phyloP scores from a whole-genome alignment of 768 basidiomycete genomes.

The Termitomyces sp. region DNA sequence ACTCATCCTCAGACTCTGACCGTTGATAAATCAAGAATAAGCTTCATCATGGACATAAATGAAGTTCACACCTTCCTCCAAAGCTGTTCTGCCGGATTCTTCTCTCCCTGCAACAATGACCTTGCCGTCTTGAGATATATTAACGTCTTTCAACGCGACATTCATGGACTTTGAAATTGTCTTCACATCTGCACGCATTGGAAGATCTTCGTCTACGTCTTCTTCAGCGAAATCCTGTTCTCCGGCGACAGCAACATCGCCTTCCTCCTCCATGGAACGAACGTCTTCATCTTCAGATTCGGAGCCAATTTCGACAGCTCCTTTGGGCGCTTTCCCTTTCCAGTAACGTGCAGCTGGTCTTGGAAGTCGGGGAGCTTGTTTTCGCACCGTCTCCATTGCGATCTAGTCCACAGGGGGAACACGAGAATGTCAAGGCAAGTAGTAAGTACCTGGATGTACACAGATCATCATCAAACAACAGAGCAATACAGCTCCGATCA shows the following conservation, averaged over 20 bases:
- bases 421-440: neutral
- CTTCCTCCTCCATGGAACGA: conserved; percentile 36
- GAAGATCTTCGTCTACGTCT: conserved; percentile 35
- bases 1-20: conserved; percentile 46
- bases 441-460: neutral
- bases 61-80: conserved; percentile 40
- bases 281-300: conserved; percentile 62
- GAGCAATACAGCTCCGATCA: conserved; percentile 1
- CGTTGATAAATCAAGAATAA: conserved; percentile 8
- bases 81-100: conserved; percentile 69
- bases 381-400: conserved; percentile 36
- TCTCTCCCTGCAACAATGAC: conserved; percentile 76
- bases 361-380: conserved; percentile 74
- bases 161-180: conserved; percentile 54
- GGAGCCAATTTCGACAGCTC: conserved; percentile 49
- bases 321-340: conserved; percentile 87
- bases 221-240: conserved; percentile 48
- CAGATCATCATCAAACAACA: conserved; percentile 13
- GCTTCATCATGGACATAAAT: conserved; percentile 6
- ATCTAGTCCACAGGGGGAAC: neutral
- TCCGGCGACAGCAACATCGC: conserved; percentile 55
- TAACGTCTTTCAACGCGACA: conserved; percentile 72
- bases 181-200: conserved; percentile 26
- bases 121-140: conserved; percentile 73
- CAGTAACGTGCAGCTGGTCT: conserved; percentile 82